These are phyloP conservation scores for Bruguiera hainesii DNA, from an alignment of 441 rosid genomes.

Conservation along the genomic window DNA sequence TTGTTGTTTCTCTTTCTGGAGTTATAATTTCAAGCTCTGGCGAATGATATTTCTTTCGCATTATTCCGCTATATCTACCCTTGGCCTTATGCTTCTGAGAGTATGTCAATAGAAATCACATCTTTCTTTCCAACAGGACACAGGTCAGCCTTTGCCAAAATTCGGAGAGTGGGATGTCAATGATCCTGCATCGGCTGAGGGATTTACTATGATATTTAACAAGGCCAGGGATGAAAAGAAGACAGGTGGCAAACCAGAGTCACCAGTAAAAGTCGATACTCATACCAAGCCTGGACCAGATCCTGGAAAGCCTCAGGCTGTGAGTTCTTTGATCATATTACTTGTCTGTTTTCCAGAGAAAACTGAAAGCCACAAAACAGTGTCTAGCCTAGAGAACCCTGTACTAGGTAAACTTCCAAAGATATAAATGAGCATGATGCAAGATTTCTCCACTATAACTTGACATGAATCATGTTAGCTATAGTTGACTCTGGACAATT, in stretches of 20 bases:
- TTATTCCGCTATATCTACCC: not conserved
- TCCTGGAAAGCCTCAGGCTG: constrained; percentile 66
- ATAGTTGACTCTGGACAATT: no score
- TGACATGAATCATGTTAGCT: no score
- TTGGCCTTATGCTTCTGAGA: not conserved
- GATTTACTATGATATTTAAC: constrained; percentile 88
- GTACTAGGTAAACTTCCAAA: not conserved
- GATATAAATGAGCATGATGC: no score
- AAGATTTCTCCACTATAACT: no score
- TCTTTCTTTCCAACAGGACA: constrained; percentile 37
- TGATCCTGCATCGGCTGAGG: constrained; percentile 96
- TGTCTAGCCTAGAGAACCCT: not conserved
- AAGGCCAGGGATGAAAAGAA: constrained; percentile 92
- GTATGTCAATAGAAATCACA: constrained; percentile 10
- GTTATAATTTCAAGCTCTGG: not conserved
- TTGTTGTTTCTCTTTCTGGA: not conserved
- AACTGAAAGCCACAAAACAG: not conserved
- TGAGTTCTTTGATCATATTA: constrained; percentile 37
- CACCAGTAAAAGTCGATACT: constrained; percentile 64
- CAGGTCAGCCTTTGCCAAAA: constrained; percentile 85
- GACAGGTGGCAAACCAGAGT: constrained; percentile 75
- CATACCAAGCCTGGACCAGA: constrained; percentile 46
- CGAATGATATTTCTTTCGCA: not conserved
- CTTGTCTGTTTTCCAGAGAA: not conserved
- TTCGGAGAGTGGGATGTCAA: constrained; percentile 98